Base-by-base conservation (phyloP, 2,329 filamentous ascomycete genomes). In the Aspergillus sp. region DNA sequence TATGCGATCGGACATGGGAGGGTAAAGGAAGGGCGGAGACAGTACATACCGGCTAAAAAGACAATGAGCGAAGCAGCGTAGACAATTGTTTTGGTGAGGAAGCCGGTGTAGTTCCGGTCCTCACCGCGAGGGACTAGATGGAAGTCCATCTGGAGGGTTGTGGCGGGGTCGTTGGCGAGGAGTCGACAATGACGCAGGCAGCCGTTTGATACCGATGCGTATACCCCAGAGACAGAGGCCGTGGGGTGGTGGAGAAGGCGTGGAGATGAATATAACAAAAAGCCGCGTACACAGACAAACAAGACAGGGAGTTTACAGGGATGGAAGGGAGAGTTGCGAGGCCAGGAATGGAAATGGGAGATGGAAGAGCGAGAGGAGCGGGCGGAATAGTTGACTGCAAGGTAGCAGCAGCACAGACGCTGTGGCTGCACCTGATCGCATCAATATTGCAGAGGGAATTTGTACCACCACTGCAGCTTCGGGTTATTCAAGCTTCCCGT, bases 31-130 rank as follows among this genome's bases (percentile, higher is more conserved):
- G 17, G 24, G 20, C 18, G 15, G 42, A 22, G 24, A 18, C 6
- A 34, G 48, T 42, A 30, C 15, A 4, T 68, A 80, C 78, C 70
- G 53, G 72, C 72, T 9, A 80, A 63, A 58, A 81, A 80, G 20
- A 78, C 58, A 15, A 79, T 57, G n/a, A 81, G 61, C 3, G 78
- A 74, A 13, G 66, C 69, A 4, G 65, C 68, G 60, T 81, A 81
- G 61, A 81, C 75, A 53, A 80, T 79, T 12, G 75, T 79, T 59
- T 80, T 78, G 8, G 78, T 81, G 18, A 81, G 64, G 60, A 78
- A 77, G 5, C 76, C 77, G 1, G 76, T 80, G 61, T 80, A 80
- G 55, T 80, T 79, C 50, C 67, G 67, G 53, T 75, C 76, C 51
- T 68, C 67, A 53, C 75, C 75, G 38, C 74, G 68, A 61, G 77